A percentile compares a stretch with the other conserved stretches of the same genome.
Conservation (phyloP, 331 rosid genomes). For the Phaseolus coccineus region DNA sequence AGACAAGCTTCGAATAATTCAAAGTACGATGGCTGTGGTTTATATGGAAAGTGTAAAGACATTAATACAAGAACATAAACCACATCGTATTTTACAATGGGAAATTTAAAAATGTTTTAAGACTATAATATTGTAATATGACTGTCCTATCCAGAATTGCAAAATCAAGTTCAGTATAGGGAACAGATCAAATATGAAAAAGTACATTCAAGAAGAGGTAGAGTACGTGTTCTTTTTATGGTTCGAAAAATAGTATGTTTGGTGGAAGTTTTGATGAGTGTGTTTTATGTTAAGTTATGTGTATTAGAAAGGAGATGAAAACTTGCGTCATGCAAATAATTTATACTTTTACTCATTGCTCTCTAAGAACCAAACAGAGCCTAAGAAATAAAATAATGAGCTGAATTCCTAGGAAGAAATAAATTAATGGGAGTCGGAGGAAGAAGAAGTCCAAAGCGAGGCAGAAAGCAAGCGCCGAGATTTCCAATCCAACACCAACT, state of each 20-base stretch:
- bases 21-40: not conserved
- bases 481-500: slow-evolving; percentile 81
- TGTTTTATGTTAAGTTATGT: too few species aligned
- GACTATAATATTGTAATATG: not conserved
- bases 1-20: slow-evolving; percentile 31
- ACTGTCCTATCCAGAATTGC: not conserved
- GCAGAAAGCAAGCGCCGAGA: slow-evolving; percentile 77
- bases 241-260: too few species aligned
- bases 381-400: not conserved
- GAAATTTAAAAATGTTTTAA: not conserved
- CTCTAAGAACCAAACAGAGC: too few species aligned
- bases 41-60: not conserved
- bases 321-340: too few species aligned
- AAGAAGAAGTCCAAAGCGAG: slow-evolving; percentile 67
- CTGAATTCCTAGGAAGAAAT: not conserved
- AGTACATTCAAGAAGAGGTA: not conserved
- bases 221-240: too few species aligned
- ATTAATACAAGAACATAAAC: slow-evolving; percentile 7
- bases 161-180: not conserved
- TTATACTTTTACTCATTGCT: too few species aligned
- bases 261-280: too few species aligned
- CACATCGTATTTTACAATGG: slow-evolving; percentile 36
- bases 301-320: too few species aligned
- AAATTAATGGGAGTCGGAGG: not conserved
- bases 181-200: not conserved